Evolutionary conservation across 768 basidiomycete genomes (phyloP), one percentile per base, ranked within the genome.

Genomic region (Phlebiopsis flavidoalba): DNA sequence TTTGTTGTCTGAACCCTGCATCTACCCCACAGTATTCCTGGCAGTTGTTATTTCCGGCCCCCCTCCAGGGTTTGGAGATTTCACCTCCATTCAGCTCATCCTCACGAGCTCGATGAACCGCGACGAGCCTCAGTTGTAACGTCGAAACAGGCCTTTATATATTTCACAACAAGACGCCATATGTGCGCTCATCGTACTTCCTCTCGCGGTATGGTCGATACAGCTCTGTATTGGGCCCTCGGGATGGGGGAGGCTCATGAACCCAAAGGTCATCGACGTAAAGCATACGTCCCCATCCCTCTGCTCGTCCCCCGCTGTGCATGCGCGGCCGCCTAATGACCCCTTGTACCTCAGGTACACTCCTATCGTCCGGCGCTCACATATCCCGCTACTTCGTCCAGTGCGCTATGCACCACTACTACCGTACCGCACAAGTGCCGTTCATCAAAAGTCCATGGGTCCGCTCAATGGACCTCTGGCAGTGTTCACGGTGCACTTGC

Each of bases 381-480:
- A 71, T 91, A 63, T 91, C 89, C 63, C 83, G 90, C 52, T 92
- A 92, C 74, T 79, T 92, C 51, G 79, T 87, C 50, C 90, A 92
- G 72, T 80, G 88, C 56, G 87, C 89, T 37, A 83, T 87, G 57
- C 89, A 91, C 62, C 90, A 91, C 69, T 90, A 85, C 70, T 92
- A 89, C 70, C 82, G 86, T 63, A 83, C 87, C 2, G 82, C 83
- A 61, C 61, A 62, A 55, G 75, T 83, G 31, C 87, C 88, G 62
- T 92, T 91, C 64, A 82, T 91, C 72, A 90, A 90, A 73, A 82
- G 86, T 0, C 74, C 75, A 22, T 92, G 89, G 89, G 87, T 87
- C 64, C 82, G 88, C 66, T 81, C 79, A 26, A 77, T 91, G 53
- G 76, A 83, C 6, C 73, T 88, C 36, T 68, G 77, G 17, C 26